A percentile compares a stretch with the other conserved stretches of the same genome.
Conservation (phyloP, 176 grass and related monocot genomes). For the Bonia amplexicaulis region DNA sequence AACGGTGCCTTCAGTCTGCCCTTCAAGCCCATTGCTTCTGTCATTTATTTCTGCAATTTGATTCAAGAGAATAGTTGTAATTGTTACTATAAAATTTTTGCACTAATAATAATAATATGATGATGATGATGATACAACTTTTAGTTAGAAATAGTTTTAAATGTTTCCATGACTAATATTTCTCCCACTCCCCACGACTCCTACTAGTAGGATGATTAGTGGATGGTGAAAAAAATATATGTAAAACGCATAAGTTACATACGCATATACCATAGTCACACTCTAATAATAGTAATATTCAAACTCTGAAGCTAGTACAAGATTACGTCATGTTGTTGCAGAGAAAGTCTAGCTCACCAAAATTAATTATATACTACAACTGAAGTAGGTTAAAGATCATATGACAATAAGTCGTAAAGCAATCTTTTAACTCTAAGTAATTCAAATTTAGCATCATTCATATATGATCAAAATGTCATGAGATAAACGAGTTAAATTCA, state of each 20-base stretch:
- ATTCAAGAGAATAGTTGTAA: neutral
- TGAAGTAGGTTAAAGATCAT: neutral
- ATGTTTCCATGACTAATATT: no score
- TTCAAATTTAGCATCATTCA: no score
- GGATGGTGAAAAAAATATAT: no score
- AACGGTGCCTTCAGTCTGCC: neutral
- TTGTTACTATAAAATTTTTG: no score
- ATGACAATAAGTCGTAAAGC: neutral
- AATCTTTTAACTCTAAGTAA: no score
- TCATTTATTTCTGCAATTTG: slow-evolving; percentile 1
- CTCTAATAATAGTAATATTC: no score
- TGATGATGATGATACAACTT: neutral
- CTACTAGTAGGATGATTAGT: no score
- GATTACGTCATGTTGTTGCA: neutral
- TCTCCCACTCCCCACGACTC: no score
- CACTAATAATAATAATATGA: neutral
- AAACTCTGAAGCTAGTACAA: neutral
- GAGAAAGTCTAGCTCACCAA: neutral
- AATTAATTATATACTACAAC: neutral
- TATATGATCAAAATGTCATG: no score
- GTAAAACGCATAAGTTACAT: no score
- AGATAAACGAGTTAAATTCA: neutral
- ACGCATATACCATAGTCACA: no score
- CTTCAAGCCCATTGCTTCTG: neutral
- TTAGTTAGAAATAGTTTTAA: no score